A percentile compares a stretch with the other conserved stretches of the same genome.
Evolutionary conservation across 1,139 yeast species (phyloP).

Genomic region (Blastobotrys arbuscula): DNA sequence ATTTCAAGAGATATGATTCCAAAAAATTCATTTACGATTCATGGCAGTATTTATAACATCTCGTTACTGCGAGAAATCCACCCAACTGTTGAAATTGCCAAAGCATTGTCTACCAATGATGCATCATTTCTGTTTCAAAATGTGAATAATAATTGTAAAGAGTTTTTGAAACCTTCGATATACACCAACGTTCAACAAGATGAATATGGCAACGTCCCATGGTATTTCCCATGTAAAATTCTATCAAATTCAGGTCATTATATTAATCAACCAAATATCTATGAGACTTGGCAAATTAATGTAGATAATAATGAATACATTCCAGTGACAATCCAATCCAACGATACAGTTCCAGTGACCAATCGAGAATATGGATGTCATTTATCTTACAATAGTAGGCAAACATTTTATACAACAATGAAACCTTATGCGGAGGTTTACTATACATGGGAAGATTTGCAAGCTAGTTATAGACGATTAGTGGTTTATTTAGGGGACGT

Average conservation of each 20-base stretch:
- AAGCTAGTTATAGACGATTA: constrained; percentile 51
- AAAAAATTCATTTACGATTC: constrained; percentile 58
- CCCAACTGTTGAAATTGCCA: neutral
- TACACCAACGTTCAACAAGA: constrained; percentile 45
- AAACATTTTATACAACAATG: constrained; percentile 57
- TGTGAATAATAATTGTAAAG: constrained; percentile 83
- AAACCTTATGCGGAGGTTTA: constrained; percentile 58
- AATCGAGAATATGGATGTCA: constrained; percentile 47
- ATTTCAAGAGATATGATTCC: constrained; percentile 51
- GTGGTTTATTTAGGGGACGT: constrained; percentile 79
- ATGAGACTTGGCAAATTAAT: constrained; percentile 2
- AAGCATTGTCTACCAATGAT: constrained; percentile 56
- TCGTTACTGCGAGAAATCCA: constrained; percentile 25
- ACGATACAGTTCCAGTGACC: constrained; percentile 16
- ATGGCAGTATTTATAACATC: constrained; percentile 71
- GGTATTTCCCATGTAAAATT: constrained; percentile 79
- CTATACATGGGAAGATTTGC: constrained; percentile 76
- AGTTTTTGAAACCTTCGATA: constrained; percentile 49
- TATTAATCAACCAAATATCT: constrained; percentile 12
- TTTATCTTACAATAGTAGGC: constrained; percentile 55
- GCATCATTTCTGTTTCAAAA: constrained; percentile 85
- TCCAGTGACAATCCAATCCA: neutral
- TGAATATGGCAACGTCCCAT: constrained; percentile 55
- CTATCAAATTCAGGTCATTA: constrained; percentile 13
- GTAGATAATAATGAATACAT: neutral